Evolutionary conservation across 2,329 filamentous ascomycete species (phyloP).

Genomic region (Colletotrichum sp.): DNA sequence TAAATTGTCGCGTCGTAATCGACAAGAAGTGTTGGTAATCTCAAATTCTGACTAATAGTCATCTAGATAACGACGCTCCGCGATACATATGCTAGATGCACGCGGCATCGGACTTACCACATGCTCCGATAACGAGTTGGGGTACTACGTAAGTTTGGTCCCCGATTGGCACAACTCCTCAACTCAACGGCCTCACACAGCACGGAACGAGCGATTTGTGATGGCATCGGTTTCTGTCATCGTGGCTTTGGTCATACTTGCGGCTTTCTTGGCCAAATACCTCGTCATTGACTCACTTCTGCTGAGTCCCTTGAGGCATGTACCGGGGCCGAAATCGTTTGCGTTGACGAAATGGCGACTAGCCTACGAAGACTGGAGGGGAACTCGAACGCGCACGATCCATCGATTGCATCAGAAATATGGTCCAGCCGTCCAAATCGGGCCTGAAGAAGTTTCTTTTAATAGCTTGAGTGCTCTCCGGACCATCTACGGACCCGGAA

Average conservation of each 20-base stretch:
- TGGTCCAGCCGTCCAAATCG: neutral
- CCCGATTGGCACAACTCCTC: neutral
- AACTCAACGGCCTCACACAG: neutral
- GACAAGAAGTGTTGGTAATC: neutral
- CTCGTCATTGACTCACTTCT: neutral
- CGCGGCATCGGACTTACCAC: neutral
- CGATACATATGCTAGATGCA: neutral
- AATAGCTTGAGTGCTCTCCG: neutral
- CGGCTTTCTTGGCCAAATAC: neutral
- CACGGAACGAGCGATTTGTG: neutral
- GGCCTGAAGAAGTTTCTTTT: neutral
- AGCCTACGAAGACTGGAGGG: neutral
- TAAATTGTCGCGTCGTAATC: neutral
- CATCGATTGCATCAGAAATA: neutral
- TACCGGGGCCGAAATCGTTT: neutral
- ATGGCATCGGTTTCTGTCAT: neutral
- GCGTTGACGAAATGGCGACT: neutral
- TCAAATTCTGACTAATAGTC: neutral
- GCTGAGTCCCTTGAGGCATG: neutral
- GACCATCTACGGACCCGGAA: neutral
- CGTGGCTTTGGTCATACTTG: neutral
- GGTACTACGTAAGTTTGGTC: neutral
- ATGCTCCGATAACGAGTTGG: neutral
- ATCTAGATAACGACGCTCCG: neutral
- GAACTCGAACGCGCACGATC: neutral